Evolutionary conservation across 345 rosid species (phyloP).

Genomic region (Camelina hispida): DNA sequence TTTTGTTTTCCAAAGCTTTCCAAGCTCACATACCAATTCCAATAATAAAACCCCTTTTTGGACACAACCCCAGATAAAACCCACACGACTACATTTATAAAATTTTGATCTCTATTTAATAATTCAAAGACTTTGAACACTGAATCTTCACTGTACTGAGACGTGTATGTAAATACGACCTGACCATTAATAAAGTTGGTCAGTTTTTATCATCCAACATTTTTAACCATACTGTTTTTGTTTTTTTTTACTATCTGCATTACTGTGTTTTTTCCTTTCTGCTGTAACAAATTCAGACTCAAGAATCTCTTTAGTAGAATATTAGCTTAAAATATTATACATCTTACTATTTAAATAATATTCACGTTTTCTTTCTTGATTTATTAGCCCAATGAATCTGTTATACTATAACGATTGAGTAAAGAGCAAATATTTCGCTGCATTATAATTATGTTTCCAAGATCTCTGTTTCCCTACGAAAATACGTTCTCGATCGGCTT

Average conservation of each 20-base stretch:
- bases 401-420: neutral
- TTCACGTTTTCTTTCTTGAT: neutral
- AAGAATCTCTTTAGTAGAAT: neutral
- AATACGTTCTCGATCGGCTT: neutral
- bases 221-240: slow-evolving; percentile 24
- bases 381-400: neutral
- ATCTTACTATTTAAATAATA: neutral
- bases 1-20: slow-evolving; percentile 27
- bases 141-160: slow-evolving; percentile 8
- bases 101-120: neutral
- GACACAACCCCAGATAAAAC: neutral
- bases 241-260: slow-evolving; percentile 18
- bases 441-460: neutral
- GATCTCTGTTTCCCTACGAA: neutral
- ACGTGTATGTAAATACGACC: neutral
- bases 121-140: neutral
- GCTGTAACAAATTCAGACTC: slow-evolving; percentile 1
- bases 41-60: neutral
- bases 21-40: slow-evolving; percentile 28
- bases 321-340: neutral
- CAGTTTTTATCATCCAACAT: neutral
- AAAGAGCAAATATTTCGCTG: neutral
- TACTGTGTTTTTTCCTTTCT: neutral
- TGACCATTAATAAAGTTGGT: neutral
- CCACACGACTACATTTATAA: slow-evolving; percentile 15